These are phyloP conservation scores for Lactifluus echinatus DNA, from an alignment of 768 basidiomycete species.

Conservation along the genomic window DNA sequence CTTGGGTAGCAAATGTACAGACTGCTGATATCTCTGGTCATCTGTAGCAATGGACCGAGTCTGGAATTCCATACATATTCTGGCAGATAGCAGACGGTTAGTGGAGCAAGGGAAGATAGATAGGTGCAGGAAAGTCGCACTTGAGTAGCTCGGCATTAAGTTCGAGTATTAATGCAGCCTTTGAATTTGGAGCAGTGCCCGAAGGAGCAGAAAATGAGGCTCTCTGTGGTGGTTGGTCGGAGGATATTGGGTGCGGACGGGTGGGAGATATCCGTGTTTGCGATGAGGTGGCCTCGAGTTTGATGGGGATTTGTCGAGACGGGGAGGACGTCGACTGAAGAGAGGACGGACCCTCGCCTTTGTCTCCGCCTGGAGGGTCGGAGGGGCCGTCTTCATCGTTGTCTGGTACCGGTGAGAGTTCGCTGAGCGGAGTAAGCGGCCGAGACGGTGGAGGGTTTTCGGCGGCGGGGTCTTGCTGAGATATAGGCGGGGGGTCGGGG, in stretches of 20 bases:
- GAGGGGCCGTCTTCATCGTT: constrained; percentile 41
- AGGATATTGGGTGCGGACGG: constrained; percentile 23
- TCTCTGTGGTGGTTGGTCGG: constrained; percentile 12
- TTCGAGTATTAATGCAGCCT: constrained; percentile 53
- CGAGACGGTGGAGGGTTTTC: constrained; percentile 33
- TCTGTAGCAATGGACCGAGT: constrained; percentile 36
- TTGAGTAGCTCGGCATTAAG: constrained; percentile 62
- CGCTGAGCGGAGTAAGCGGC: constrained; percentile 66
- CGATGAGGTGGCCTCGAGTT: constrained; percentile 5
- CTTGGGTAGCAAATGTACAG: constrained; percentile 25
- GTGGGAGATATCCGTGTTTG: constrained; percentile 21
- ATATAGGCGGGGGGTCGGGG: constrained; percentile 13
- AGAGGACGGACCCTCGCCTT: constrained; percentile 18
- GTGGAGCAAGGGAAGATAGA: background rate
- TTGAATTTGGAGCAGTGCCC: constrained; percentile 29
- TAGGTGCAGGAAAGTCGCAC: constrained; percentile 31
- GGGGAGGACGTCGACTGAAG: constrained; percentile 7
- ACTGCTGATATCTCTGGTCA: constrained; percentile 53
- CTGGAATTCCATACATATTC: constrained; percentile 57
- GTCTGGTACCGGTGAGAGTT: constrained; percentile 61
- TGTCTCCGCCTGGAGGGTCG: constrained; percentile 27
- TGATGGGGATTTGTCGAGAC: constrained; percentile 4
- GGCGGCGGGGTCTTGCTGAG: constrained; percentile 17
- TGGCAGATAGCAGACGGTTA: constrained; percentile 28
- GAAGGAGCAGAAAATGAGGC: constrained; percentile 12